phyloP scores from a whole-genome alignment of 139 green algal genomes.

The Mychonastes homosphaera region DNA sequence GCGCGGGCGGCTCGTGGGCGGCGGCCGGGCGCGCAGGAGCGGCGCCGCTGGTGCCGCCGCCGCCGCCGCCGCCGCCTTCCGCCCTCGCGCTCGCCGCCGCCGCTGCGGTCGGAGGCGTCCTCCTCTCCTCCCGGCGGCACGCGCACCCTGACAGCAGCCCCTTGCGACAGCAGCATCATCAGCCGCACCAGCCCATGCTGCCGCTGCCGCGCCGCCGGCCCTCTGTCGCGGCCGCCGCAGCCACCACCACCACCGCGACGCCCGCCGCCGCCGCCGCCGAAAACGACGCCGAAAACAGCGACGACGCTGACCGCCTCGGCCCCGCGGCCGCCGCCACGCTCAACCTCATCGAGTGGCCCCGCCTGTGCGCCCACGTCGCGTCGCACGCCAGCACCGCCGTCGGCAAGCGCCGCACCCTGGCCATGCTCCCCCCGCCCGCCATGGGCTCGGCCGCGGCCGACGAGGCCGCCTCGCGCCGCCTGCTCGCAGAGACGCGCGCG shows the following conservation, averaged over 20 bases:
- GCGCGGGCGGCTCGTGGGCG: too few relatives aligned
- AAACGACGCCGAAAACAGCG: constrained; percentile 1
- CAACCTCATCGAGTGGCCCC: constrained; percentile 52
- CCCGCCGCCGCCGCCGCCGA: neutral
- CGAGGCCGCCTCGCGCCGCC: constrained; percentile 13
- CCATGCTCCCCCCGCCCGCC: constrained; percentile 12
- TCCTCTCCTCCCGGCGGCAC: too few relatives aligned
- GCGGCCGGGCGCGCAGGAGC: too few relatives aligned
- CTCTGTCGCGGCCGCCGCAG: neutral
- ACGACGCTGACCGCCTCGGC: too few relatives aligned
- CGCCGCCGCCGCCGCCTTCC: too few relatives aligned
- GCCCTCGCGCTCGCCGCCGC: too few relatives aligned
- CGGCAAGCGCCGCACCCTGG: constrained; percentile 37
- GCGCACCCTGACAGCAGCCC: too few relatives aligned
- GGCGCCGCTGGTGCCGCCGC: too few relatives aligned
- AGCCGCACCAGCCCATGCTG: neutral
- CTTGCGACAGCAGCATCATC: too few relatives aligned
- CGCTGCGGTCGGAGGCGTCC: too few relatives aligned
- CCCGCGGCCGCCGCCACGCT: constrained; percentile 45
- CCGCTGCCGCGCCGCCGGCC: neutral
- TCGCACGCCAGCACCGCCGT: constrained; percentile 52
- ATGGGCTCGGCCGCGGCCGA: too few relatives aligned
- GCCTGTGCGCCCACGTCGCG: constrained; percentile 52
- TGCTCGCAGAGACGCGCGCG: constrained; percentile 49
- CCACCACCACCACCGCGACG: neutral